Evolutionary conservation across 139 green algal species (phyloP), one percentile per base, ranked within the genome.

Genomic region (Volvox reticuliferus): DNA sequence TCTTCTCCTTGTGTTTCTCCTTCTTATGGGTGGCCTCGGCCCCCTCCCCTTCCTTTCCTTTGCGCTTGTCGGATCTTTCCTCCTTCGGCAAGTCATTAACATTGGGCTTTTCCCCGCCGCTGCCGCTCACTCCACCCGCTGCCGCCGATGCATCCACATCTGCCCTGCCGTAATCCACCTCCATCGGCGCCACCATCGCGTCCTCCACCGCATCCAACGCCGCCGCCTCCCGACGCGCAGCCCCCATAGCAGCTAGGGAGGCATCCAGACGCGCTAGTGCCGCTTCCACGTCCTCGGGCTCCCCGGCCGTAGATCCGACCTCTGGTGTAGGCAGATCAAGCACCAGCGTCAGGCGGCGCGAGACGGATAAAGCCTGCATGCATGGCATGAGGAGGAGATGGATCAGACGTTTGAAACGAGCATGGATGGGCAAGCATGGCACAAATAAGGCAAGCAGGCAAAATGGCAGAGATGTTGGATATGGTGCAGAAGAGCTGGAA

Each of bases 1-100:
- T 78, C 30, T 78, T 79, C 6, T 86, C n/a, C 28, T 86, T 80
- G n/a, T 92, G 6, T 79, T 92, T 69, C 37, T 92, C 61, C 32
- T 92, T 50, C 36, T 82, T 82, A 37, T 77, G 65, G 30, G 76
- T 44, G 26, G 85, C 65, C 32, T 82, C 73, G 21, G n/a, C 33
- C 63, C 73, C 62, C 1, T 88, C 62, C 22, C 50, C 32, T 24
- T 81, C 82, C 13, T 81, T 55, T 19, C 50, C 32, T 1, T 61
- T 55, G 32, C 50, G 16, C 75, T 81, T 81, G 1, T 81, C 32
- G 1, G 44, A 61, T 35, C 63, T 67, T 32, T 44, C 22, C 0
- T 44, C 19, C 78, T 84, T 84, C 21, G 32, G 22, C 78, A 35
- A 35, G 36, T 84, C 32, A 35, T 82, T 82, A 35, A 62, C 62